These are phyloP conservation scores for Komagataella pastoris DNA, from an alignment of 805 yeast species.

Conservation along the genomic window DNA sequence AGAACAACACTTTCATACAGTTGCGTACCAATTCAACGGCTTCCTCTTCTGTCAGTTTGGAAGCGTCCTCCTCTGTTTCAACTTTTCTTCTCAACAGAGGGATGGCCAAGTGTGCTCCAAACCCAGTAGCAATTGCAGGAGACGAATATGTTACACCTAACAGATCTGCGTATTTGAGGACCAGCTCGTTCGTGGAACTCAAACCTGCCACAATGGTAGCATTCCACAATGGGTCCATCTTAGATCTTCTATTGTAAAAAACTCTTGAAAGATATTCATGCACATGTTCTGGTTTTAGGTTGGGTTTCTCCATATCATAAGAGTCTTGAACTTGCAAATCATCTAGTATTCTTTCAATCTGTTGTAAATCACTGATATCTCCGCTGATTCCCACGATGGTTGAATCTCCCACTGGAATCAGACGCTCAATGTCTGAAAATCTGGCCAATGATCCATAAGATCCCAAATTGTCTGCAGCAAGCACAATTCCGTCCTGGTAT, in stretches of 20 bases:
- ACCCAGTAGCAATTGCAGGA: constrained; percentile 89
- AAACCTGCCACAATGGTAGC: constrained; percentile 85
- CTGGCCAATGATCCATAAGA: constrained; percentile 90
- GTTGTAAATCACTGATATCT: constrained; percentile 88
- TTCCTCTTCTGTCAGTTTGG: constrained; percentile 52
- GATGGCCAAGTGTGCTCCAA: constrained; percentile 88
- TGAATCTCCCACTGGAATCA: constrained; percentile 70
- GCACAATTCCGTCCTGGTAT: constrained; percentile 77
- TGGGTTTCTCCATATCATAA: constrained; percentile 58
- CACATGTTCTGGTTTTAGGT: constrained; percentile 71
- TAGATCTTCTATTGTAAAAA: constrained; percentile 76
- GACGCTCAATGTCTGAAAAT: constrained; percentile 74
- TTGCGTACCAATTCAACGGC: constrained; percentile 71
- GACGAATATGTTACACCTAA: constrained; percentile 85
- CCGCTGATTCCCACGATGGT: constrained; percentile 92
- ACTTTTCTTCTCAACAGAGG: constrained; percentile 82
- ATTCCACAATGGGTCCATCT: constrained; percentile 96
- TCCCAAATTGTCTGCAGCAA: constrained; percentile 92
- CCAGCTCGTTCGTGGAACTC: constrained; percentile 50
- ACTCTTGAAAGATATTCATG: constrained; percentile 80
- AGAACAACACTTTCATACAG: constrained; percentile 87
- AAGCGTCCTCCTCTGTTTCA: constrained; percentile 66
- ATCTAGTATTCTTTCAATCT: constrained; percentile 59
- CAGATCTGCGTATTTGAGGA: constrained; percentile 76
- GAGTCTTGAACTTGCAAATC: constrained; percentile 68